Evolutionary conservation across 73 alveolate genomes (phyloP), one percentile per base, ranked within the genome.

Genomic region (Blepharisma stoltei): DNA sequence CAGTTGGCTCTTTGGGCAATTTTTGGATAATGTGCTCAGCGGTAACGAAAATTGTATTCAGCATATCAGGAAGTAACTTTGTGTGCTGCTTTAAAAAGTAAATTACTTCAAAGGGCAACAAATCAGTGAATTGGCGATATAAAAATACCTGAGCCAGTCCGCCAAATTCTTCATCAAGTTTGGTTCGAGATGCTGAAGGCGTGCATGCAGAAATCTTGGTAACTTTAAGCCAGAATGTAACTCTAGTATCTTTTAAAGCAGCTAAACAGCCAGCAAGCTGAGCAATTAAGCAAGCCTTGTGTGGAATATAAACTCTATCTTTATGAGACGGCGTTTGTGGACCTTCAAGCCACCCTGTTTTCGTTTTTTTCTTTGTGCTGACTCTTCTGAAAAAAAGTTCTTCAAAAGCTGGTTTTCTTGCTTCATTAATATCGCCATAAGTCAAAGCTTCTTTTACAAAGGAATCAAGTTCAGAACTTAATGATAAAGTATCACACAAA

Each of bases 161-260:
- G 6, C 92, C 92, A 82, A 85, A 80, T 65, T 85, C 92, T 48
- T 81, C 67, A 54, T 85, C 92, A 6, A 85, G 81, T 66, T 81
- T 81, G 0, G 92, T 50, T 52, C 92, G 43, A 7, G 89, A 71
- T 3, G 68, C 53, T 6, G 82, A 71, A 0, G 88, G 88, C 20
- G 77, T 70, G 21, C 52, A 44, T 11, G 89, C 85, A 7, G 86
- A 52, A 37, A 71, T 70, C 5, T 49, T 45, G 7, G 92, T 85
- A 7, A 79, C 67, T 48, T 55, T 37, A 6, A 85, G 77, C 89
- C 88, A 81, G 38, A 50, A 60, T 53, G 9, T 47, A 43, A 54
- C 86, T 48, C 38, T 43, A 0, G 76, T 53, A 37, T 83, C 79
- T 32, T 50, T 50, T n/a, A 68, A 54, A 20, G 89, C 85, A n/a